phyloP scores from a whole-genome alignment of 768 basidiomycete genomes.

The Chalciporus chontae region DNA sequence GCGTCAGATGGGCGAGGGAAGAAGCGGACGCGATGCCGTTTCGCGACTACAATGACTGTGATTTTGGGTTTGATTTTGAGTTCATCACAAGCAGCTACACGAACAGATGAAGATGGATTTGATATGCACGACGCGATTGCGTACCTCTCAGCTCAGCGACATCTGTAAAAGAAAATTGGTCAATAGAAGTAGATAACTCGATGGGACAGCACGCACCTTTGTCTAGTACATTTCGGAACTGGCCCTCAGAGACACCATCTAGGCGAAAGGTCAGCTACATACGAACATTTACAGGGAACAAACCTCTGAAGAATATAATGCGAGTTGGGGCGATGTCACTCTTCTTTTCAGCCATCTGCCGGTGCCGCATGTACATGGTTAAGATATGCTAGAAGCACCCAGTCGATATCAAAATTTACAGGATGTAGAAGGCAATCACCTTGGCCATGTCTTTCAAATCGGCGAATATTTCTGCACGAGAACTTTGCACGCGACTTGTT shows the following conservation, averaged over 20 bases:
- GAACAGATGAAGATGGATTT: slow-evolving; percentile 3
- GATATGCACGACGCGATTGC: slow-evolving; percentile 3
- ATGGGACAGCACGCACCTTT: slow-evolving; percentile 21
- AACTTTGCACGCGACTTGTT: slow-evolving; percentile 63
- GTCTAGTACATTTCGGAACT: slow-evolving; percentile 47
- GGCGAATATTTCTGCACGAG: slow-evolving; percentile 73
- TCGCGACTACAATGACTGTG: slow-evolving; percentile 78
- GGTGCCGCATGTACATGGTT: slow-evolving; percentile 55
- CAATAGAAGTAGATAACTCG: not conserved
- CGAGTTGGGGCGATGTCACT: slow-evolving; percentile 51
- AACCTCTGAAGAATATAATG: slow-evolving; percentile 75
- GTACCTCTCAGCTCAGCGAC: slow-evolving; percentile 57
- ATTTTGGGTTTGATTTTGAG: slow-evolving; percentile 61
- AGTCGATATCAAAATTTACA: slow-evolving; percentile 10
- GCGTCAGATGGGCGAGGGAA: slow-evolving; percentile 49
- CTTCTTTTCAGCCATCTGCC: slow-evolving; percentile 50
- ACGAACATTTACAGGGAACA: slow-evolving; percentile 2
- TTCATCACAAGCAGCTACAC: slow-evolving; percentile 58
- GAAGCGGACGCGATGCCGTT: slow-evolving; percentile 47
- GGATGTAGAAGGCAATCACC: slow-evolving; percentile 29
- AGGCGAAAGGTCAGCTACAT: slow-evolving; percentile 2
- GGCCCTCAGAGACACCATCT: slow-evolving; percentile 59
- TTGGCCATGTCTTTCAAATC: slow-evolving; percentile 64
- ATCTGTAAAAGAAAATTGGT: slow-evolving; percentile 37
- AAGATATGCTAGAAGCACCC: slow-evolving; percentile 44